Percentiles rank a stretch among this genome's conserved stretches.
phyloP scores from a whole-genome alignment of 768 basidiomycete species.

The Leccinum boreale region DNA sequence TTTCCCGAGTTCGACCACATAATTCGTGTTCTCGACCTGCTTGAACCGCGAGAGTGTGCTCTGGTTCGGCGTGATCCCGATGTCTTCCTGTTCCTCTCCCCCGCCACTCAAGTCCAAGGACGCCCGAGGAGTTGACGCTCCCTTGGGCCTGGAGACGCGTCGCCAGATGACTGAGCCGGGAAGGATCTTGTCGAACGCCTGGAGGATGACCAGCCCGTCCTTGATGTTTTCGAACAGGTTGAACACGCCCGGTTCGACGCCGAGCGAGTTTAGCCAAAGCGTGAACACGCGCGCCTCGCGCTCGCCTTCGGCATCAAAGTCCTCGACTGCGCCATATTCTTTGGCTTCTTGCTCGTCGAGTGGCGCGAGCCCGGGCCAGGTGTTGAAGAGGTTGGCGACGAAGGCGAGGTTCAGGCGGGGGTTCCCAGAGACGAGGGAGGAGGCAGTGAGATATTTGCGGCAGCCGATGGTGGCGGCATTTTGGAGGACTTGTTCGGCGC shows the following conservation, averaged over 20 bases:
- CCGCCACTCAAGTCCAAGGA: constrained; percentile 35
- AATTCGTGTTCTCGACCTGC: constrained; percentile 97
- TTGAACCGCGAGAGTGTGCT: constrained; percentile 92
- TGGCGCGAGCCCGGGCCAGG: constrained; percentile 90
- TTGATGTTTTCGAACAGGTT: constrained; percentile 95
- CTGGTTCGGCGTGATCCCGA: constrained; percentile 80
- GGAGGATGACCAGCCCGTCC: constrained; percentile 87
- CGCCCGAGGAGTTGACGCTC: constrained; percentile 31
- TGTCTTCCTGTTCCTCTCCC: constrained; percentile 70
- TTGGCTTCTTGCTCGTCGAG: constrained; percentile 93
- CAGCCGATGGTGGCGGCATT: constrained; percentile 94
- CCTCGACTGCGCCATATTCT: constrained; percentile 85
- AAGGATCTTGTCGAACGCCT: constrained; percentile 94
- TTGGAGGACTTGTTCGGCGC: constrained; percentile 92
- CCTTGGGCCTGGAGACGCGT: constrained; percentile 87
- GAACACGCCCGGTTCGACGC: constrained; percentile 94
- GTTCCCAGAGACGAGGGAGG: constrained; percentile 90
- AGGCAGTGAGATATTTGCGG: constrained; percentile 91
- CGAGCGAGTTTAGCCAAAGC: constrained; percentile 92
- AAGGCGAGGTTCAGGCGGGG: constrained; percentile 95
- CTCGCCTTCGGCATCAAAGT: constrained; percentile 99
- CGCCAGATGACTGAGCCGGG: constrained; percentile 95
- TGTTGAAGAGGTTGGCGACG: constrained; percentile 99
- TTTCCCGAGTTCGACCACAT: constrained; percentile 87
- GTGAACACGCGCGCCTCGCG: constrained; percentile 97